Conservation (phyloP, 768 basidiomycete genomes). For the Boletus bicolor region DNA sequence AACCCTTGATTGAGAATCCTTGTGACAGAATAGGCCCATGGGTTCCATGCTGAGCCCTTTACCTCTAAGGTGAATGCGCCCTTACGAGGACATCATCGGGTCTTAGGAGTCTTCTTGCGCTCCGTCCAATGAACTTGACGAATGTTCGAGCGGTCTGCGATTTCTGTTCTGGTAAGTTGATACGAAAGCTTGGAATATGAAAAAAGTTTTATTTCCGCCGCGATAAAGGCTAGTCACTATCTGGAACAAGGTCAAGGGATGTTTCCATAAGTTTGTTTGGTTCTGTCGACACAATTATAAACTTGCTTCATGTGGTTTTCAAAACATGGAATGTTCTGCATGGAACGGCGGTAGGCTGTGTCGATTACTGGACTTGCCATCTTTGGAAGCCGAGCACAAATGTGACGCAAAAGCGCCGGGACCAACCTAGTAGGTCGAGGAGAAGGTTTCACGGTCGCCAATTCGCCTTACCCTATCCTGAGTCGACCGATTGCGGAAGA, state of each 20-base stretch:
- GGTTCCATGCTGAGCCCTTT: constrained; percentile 4
- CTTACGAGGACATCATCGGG: background rate
- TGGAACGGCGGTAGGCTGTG: constrained; percentile 22
- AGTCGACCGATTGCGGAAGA: background rate
- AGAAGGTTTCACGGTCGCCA: background rate
- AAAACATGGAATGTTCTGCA: constrained; percentile 24
- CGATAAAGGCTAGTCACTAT: constrained; percentile 2
- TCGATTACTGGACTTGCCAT: constrained; percentile 16
- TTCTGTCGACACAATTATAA: constrained; percentile 21
- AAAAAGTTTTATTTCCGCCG: constrained; percentile 12
- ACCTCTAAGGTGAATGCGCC: constrained; percentile 5
- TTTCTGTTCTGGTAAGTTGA: background rate
- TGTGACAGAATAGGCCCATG: background rate
- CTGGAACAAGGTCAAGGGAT: background rate
- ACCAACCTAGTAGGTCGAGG: background rate
- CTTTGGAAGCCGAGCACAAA: constrained; percentile 4
- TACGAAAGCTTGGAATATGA: background rate
- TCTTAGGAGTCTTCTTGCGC: background rate
- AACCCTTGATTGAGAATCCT: constrained; percentile 4
- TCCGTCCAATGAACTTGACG: background rate
- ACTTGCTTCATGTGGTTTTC: background rate
- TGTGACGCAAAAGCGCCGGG: background rate
- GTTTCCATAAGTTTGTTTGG: constrained; percentile 19
- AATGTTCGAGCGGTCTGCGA: constrained; percentile 2
- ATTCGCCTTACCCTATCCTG: background rate